phyloP scores from a whole-genome alignment of 108 stramenopile genomes.

The Cyclotella cryptica region DNA sequence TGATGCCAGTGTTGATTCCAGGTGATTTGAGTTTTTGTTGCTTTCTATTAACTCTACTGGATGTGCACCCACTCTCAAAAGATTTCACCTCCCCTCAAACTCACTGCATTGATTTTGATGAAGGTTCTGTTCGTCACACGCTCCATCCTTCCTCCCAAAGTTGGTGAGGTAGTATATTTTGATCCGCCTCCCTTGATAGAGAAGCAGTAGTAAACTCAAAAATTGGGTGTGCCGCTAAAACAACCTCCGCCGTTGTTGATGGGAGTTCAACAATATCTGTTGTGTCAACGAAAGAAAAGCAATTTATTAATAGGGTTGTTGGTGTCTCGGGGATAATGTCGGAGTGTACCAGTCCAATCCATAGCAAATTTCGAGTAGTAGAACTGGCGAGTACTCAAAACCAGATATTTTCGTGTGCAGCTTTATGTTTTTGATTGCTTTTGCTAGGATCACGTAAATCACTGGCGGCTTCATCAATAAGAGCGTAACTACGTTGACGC shows the following conservation, averaged over 20 bases:
- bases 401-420: slow-evolving; percentile 50
- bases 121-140: slow-evolving; percentile 65
- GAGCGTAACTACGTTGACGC: no score
- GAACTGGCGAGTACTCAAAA: slow-evolving; percentile 51
- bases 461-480: no score
- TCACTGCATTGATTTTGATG: background rate
- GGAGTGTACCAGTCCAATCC: slow-evolving; percentile 60
- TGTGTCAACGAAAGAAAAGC: slow-evolving; percentile 58
- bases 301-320: slow-evolving; percentile 72
- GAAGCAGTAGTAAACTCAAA: slow-evolving; percentile 48
- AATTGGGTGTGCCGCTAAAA: slow-evolving; percentile 42
- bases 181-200: slow-evolving; percentile 62
- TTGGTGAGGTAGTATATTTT: slow-evolving; percentile 69
- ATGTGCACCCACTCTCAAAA: background rate
- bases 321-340: slow-evolving; percentile 61
- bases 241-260: background rate
- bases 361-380: slow-evolving; percentile 50
- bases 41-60: background rate
- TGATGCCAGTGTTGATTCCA: slow-evolving; percentile 62
- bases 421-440: no score
- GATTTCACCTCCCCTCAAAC: background rate
- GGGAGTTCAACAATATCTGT: slow-evolving; percentile 20
- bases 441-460: no score
- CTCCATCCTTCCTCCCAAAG: slow-evolving; percentile 45
- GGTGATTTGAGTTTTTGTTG: slow-evolving; percentile 47